Evolutionary conservation across 2,329 filamentous ascomycete genomes (phyloP).

Genomic region (Alternaria angustiovoidea): DNA sequence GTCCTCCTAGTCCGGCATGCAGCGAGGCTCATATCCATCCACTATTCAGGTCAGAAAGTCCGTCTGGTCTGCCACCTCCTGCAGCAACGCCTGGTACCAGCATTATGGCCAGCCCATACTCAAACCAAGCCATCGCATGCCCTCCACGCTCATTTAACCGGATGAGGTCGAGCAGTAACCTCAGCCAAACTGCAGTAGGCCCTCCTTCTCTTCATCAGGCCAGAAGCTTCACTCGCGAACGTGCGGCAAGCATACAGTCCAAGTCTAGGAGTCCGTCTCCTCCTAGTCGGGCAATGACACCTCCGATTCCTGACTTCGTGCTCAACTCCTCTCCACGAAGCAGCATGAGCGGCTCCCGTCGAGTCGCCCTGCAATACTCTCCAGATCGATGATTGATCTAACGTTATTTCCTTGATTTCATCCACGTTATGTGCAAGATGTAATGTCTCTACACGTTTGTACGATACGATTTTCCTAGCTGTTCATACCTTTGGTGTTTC

Average conservation of each 20-base stretch:
- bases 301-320: conserved; percentile 55
- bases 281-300: conserved; percentile 50
- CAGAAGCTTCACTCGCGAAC: conserved; percentile 34
- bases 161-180: conserved; percentile 47
- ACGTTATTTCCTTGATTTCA: conserved; percentile 1
- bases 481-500: conserved; percentile 1
- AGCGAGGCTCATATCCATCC: conserved; percentile 79
- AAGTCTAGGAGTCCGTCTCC: conserved; percentile 45
- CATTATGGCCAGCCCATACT: conserved; percentile 74
- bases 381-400: conserved; percentile 25
- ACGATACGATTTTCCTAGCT: conserved; percentile 18
- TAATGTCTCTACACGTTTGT: conserved; percentile 15
- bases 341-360: conserved; percentile 45
- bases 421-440: conserved; percentile 4
- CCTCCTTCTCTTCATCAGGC: conserved; percentile 35
- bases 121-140: conserved; percentile 66
- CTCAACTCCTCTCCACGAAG: conserved; percentile 51
- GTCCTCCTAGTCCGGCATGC: conserved; percentile 50
- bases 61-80: conserved; percentile 65
- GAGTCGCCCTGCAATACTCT: conserved; percentile 38
- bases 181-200: conserved; percentile 20
- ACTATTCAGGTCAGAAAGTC: conserved; percentile 77
- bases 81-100: conserved; percentile 71
- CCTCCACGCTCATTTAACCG: conserved; percentile 47
- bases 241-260: conserved; percentile 27